Percentiles rank a stretch among this genome's conserved stretches.
These are phyloP conservation scores for Ceratocystis harringtonii DNA, from an alignment of 2,329 filamentous ascomycete genomes.

Conservation along the genomic window DNA sequence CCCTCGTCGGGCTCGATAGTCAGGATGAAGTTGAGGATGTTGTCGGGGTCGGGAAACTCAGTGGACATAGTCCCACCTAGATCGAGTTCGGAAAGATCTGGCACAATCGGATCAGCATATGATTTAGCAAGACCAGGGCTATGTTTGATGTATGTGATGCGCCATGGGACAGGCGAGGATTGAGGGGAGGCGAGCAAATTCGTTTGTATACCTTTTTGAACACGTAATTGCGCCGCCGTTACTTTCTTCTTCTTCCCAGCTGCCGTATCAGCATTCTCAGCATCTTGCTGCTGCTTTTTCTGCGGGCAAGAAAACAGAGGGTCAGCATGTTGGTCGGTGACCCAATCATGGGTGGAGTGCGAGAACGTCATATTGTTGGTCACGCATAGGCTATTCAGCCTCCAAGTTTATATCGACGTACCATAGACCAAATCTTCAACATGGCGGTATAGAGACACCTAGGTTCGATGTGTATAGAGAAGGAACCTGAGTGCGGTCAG, in stretches of 20 bases:
- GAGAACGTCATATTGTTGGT: conserved; percentile 2
- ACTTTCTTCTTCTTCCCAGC: conserved; percentile 95
- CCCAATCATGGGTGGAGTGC: conserved; percentile 15
- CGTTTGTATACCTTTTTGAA: conserved; percentile 65
- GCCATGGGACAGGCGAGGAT: background rate
- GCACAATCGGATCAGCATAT: conserved; percentile 7
- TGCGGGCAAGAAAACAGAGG: conserved; percentile 25
- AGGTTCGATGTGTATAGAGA: background rate
- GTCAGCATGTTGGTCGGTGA: background rate
- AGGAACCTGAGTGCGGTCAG: background rate
- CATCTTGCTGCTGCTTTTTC: conserved; percentile 95
- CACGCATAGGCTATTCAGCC: no score
- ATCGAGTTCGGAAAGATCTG: conserved; percentile 69
- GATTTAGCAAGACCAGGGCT: background rate
- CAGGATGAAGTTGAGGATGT: conserved; percentile 72
- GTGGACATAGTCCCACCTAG: conserved; percentile 69
- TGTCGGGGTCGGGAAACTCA: conserved; percentile 66
- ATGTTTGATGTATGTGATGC: no score
- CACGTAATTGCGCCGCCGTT: conserved; percentile 83
- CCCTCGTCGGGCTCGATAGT: conserved; percentile 75
- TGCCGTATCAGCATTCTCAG: conserved; percentile 62
- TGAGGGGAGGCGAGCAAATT: background rate
- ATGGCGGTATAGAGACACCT: conserved; percentile 32
- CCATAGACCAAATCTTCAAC: conserved; percentile 99
- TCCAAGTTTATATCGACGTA: conserved; percentile 28